Evolutionary conservation across 2,329 filamentous ascomycete species (phyloP).

Genomic region (Chalaropsis ovoidea): DNA sequence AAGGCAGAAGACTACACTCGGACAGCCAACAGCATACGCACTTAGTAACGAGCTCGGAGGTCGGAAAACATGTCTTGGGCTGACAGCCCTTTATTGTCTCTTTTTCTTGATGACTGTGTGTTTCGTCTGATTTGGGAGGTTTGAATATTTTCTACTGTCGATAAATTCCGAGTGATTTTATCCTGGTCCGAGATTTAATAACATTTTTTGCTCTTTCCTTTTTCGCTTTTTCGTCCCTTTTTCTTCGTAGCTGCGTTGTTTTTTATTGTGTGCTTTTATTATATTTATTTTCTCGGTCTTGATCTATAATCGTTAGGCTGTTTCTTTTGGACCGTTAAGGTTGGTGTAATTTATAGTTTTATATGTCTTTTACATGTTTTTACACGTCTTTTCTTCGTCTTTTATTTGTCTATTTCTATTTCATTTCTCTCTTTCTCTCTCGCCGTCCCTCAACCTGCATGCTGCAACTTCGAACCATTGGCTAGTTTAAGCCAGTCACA

Average conservation of each 20-base stretch:
- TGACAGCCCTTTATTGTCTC: background rate
- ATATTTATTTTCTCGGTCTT: background rate
- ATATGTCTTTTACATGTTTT: background rate
- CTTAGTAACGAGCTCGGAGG: background rate
- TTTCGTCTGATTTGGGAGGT: constrained; percentile 6
- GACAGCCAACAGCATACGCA: background rate
- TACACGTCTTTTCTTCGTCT: background rate
- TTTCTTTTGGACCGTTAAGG: background rate
- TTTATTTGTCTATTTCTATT: constrained; percentile 3
- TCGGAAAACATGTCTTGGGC: background rate
- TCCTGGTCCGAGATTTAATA: background rate
- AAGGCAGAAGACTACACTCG: background rate
- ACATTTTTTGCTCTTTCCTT: background rate
- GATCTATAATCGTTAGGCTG: background rate
- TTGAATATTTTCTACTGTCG: too few species aligned
- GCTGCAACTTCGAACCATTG: background rate
- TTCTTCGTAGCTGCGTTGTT: background rate
- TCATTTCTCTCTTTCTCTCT: background rate
- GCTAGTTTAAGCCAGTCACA: background rate
- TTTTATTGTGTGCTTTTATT: background rate
- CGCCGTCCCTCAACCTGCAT: too few species aligned
- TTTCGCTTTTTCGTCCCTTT: constrained; percentile 5
- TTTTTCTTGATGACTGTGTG: background rate
- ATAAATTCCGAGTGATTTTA: too few species aligned
- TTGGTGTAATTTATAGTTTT: background rate